Evolutionary conservation across 345 rosid genomes (phyloP), one percentile per base, ranked within the genome.

Genomic region (Eucalyptus lansdowneana): DNA sequence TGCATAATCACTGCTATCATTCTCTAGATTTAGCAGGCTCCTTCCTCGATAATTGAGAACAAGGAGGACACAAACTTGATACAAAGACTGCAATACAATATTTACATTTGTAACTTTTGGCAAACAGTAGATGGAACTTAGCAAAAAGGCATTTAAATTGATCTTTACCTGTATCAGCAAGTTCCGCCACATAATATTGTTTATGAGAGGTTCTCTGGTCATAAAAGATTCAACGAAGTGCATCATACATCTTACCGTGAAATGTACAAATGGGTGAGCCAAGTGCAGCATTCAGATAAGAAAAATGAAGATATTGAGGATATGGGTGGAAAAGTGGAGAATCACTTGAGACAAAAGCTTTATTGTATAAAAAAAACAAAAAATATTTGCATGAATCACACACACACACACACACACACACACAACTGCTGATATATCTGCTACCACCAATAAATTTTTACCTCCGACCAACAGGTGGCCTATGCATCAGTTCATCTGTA

Each of bases 131-230:
- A 87, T 85, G 17, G 21, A 62, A 67, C 72, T 50, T 58, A 65
- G 76, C 21, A n/a, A 19, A 65, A n/a, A n/a, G 40, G 76, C 37
- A 45, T 54, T 86, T 37, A 56, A 54, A 81, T 40, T 2, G 16
- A 27, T 51, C 25, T 47, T 29, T 93, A 97, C 99, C 97, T 97
- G 99, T 88, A 97, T 88, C 80, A 97, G 91, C 92, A 96, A 92
- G 95, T 98, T 98, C 91, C 99, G 95, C 99, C 99, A 98, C 99
- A 98, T 98, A 91, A 98, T 95, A 90, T 96, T 97, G 86, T 97
- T 98, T 90, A 97, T 94, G 87, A 98, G 99, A 69, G 99, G 98
- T 92, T 98, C 99, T 87, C 99, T 96, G 94, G 58, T 85, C 91
- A 87, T n/a, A n/a, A 45, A 40, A 88, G 58, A 87, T 76, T 88